phyloP scores from a whole-genome alignment of 1,139 yeast genomes.

The Geotrichum europaeum region DNA sequence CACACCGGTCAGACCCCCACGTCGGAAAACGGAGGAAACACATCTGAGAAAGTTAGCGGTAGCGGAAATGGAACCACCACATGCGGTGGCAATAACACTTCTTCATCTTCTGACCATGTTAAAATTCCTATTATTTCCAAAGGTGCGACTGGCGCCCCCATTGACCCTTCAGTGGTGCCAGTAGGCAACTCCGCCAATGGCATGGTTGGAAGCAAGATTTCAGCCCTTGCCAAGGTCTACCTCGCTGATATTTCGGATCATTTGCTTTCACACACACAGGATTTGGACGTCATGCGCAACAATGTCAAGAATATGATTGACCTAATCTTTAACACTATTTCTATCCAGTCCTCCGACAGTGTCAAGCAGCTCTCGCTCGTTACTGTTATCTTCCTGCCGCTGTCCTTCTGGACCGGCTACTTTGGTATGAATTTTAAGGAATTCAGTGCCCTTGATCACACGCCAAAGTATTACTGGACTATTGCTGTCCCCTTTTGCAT shows the following conservation, averaged over 20 bases:
- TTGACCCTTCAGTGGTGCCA: not conserved
- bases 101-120: not conserved
- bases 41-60: not conserved
- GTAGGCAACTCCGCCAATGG: not conserved
- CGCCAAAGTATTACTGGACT: slow-evolving; percentile 46
- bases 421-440: slow-evolving; percentile 52
- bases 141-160: not conserved
- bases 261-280: slow-evolving; percentile 44
- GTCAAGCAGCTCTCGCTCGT: slow-evolving; percentile 47
- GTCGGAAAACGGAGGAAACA: not conserved
- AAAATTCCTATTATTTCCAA: slow-evolving; percentile 1
- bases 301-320: slow-evolving; percentile 46
- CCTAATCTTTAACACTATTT: slow-evolving; percentile 48
- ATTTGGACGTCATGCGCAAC: slow-evolving; percentile 46
- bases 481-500: slow-evolving; percentile 47
- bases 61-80: slow-evolving; percentile 1
- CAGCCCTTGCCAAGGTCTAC: slow-evolving; percentile 41
- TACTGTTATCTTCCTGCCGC: slow-evolving; percentile 49
- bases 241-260: slow-evolving; percentile 51
- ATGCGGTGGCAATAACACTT: not conserved
- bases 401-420: slow-evolving; percentile 52
- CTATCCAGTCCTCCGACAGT: slow-evolving; percentile 47
- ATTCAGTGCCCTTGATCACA: slow-evolving; percentile 43
- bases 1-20: slow-evolving; percentile 25
- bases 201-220: slow-evolving; percentile 24